phyloP scores from a whole-genome alignment of 2,329 filamentous ascomycete genomes.

The Fusarium udum region DNA sequence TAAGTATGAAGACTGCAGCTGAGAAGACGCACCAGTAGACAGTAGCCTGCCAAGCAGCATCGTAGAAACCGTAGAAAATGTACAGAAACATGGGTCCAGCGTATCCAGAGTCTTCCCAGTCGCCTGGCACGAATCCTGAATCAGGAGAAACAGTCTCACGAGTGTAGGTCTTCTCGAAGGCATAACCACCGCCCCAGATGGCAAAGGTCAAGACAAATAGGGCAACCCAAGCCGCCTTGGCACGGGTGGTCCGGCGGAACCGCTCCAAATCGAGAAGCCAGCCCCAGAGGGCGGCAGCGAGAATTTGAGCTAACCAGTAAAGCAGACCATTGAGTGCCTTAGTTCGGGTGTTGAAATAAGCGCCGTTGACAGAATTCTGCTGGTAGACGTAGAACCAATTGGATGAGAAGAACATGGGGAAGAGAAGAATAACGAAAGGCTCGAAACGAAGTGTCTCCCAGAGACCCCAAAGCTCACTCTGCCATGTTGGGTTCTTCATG shows the following conservation, averaged over 20 bases:
- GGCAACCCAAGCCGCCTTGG: constrained; percentile 68
- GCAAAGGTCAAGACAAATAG: constrained; percentile 77
- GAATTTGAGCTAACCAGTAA: constrained; percentile 79
- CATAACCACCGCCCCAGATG: constrained; percentile 86
- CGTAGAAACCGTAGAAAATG: constrained; percentile 90
- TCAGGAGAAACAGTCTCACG: constrained; percentile 26
- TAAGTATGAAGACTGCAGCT: constrained; percentile 45
- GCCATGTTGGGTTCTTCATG: constrained; percentile 92
- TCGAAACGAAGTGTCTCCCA: constrained; percentile 76
- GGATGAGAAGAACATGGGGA: constrained; percentile 83
- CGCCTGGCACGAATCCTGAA: constrained; percentile 45
- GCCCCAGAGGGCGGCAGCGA: constrained; percentile 79
- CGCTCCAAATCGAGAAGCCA: constrained; percentile 70
- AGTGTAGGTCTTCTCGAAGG: constrained; percentile 65
- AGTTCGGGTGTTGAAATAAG: constrained; percentile 78
- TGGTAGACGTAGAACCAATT: constrained; percentile 90
- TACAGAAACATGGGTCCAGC: constrained; percentile 87
- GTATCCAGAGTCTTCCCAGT: constrained; percentile 74
- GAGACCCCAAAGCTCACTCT: constrained; percentile 79
- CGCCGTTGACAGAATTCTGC: constrained; percentile 75
- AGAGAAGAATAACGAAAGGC: constrained; percentile 74
- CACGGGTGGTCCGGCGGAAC: constrained; percentile 72
- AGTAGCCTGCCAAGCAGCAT: constrained; percentile 88
- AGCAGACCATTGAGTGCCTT: constrained; percentile 76
- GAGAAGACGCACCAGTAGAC: constrained; percentile 83